Conservation (phyloP, 176 grass and related monocot genomes). For the Oryza australiensis region DNA sequence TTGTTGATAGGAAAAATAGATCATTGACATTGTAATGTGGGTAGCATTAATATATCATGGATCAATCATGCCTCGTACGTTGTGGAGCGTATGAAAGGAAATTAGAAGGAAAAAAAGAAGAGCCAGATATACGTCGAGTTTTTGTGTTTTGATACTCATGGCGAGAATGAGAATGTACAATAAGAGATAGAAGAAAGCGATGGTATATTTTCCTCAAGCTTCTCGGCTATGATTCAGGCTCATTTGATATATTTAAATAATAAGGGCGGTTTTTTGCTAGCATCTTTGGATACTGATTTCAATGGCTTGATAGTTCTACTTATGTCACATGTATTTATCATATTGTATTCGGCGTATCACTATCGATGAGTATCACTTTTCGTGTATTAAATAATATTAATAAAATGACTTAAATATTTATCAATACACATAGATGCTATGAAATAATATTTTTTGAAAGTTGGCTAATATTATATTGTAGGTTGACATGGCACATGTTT, state of each 20-base stretch:
- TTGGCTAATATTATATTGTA: background rate
- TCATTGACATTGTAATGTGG: too few species aligned
- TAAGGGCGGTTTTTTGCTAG: background rate
- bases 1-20: too few species aligned
- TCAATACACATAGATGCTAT: background rate
- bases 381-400: background rate
- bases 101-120: accelerated
- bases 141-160: accelerated
- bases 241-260: background rate
- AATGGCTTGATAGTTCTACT: background rate
- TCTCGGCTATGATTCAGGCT: background rate
- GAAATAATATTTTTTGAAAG: background rate
- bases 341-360: background rate
- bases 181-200: background rate
- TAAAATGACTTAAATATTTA: background rate
- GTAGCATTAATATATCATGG: too few species aligned
- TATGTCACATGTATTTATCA: background rate
- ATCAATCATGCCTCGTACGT: too few species aligned
- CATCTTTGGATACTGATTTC: background rate
- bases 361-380: background rate
- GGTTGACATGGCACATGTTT: background rate
- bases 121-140: background rate
- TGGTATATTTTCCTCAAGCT: accelerated
- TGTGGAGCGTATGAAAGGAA: background rate
- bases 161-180: background rate